A percentile compares a stretch with the other conserved stretches of the same genome.
Conservation (phyloP, 805 yeast genomes). For the Candida silvicultrix region DNA sequence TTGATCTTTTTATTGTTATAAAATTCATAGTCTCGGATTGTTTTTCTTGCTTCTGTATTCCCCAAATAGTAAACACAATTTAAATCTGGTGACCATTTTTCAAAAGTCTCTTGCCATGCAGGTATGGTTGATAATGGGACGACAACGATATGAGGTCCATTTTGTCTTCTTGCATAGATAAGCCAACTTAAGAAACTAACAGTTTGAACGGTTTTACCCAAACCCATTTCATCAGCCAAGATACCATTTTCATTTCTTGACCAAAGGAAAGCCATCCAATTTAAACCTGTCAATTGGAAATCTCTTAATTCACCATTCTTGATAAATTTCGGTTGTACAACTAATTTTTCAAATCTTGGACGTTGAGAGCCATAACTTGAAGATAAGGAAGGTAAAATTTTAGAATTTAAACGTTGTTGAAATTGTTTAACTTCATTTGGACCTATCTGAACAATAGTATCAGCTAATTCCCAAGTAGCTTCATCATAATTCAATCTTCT, state of each 20-base stretch:
- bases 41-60: conserved; percentile 76
- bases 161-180: conserved; percentile 89
- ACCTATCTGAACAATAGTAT: conserved; percentile 74
- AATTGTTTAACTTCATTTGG: conserved; percentile 80
- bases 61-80: conserved; percentile 93
- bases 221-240: conserved; percentile 97
- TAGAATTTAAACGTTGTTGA: conserved; percentile 75
- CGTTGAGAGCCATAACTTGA: conserved; percentile 70
- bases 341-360: conserved; percentile 85
- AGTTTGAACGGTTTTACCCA: conserved; percentile 97
- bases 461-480: conserved; percentile 95
- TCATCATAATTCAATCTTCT: conserved; percentile 88
- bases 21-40: conserved; percentile 81
- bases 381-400: conserved; percentile 75
- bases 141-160: conserved; percentile 95
- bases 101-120: conserved; percentile 99
- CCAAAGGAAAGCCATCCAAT: conserved; percentile 99
- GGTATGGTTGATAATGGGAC: conserved; percentile 96
- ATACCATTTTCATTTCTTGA: conserved; percentile 96
- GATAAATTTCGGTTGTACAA: conserved; percentile 81
- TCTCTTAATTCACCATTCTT: conserved; percentile 91
- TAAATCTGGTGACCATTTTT: conserved; percentile 94
- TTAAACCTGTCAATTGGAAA: conserved; percentile 95
- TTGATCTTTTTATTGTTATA: conserved; percentile 71
- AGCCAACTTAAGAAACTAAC: conserved; percentile 94